phyloP scores from a whole-genome alignment of 495 filamentous ascomycete species.

The Darksidea phi region DNA sequence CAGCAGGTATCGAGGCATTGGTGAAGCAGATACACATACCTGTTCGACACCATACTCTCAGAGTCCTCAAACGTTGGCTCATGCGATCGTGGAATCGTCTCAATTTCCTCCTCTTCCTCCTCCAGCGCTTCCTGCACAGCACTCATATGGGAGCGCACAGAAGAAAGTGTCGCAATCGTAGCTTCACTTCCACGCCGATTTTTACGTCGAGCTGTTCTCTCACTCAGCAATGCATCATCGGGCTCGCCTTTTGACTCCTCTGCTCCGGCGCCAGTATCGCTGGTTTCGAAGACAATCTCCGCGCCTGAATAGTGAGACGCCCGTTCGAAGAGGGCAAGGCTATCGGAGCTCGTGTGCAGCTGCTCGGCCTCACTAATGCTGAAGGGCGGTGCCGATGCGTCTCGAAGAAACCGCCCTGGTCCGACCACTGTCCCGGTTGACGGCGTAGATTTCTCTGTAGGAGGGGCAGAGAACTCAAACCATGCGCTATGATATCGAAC shows the following conservation, averaged over 20 bases:
- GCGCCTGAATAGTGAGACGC: neutral
- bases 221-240: neutral
- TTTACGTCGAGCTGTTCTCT: neutral
- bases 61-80: neutral
- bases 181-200: constrained; percentile 13
- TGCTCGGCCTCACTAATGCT: neutral
- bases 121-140: neutral
- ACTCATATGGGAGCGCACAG: constrained; percentile 15
- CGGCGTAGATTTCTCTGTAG: constrained; percentile 1
- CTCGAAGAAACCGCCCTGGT: constrained; percentile 5
- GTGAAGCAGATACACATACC: no score
- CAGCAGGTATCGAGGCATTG: neutral
- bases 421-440: neutral
- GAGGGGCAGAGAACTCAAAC: constrained; percentile 35
- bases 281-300: constrained; percentile 8
- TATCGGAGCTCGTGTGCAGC: neutral
- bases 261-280: neutral
- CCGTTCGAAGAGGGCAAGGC: constrained; percentile 8
- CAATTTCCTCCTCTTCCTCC: constrained; percentile 31
- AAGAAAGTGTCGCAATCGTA: constrained; percentile 23
- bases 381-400: neutral
- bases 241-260: constrained; percentile 5
- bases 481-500: constrained; percentile 45
- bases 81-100: constrained; percentile 24
- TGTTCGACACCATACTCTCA: no score